phyloP scores from a whole-genome alignment of 169 alveolate species.

The Cryptosporidium ryanae region DNA sequence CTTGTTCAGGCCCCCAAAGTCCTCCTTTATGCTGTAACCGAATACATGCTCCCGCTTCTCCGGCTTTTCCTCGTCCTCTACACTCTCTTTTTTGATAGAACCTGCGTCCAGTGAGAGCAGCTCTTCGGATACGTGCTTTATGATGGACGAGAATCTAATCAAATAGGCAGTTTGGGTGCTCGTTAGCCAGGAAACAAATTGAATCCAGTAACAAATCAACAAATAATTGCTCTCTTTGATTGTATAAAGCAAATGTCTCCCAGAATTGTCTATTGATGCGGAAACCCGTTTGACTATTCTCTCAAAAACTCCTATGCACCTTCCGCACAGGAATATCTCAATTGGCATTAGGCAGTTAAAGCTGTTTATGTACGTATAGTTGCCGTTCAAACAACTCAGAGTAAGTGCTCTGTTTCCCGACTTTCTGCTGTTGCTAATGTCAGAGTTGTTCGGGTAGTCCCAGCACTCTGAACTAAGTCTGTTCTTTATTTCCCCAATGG shows the following conservation, averaged over 20 bases:
- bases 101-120: neutral
- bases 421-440: neutral
- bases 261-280: slow-evolving; percentile 16
- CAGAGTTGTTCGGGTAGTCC: slow-evolving; percentile 48
- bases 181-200: slow-evolving; percentile 53
- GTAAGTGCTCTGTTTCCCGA: neutral
- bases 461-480: slow-evolving; percentile 31
- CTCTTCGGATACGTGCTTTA: slow-evolving; percentile 9
- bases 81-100: neutral
- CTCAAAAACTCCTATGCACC: slow-evolving; percentile 21
- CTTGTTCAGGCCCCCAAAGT: too few relatives aligned
- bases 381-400: neutral
- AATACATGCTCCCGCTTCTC: too few relatives aligned
- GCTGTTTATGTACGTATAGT: slow-evolving; percentile 38
- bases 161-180: neutral
- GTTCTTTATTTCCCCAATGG: slow-evolving; percentile 19
- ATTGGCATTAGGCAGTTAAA: slow-evolving; percentile 43
- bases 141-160: slow-evolving; percentile 21
- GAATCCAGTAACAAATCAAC: slow-evolving; percentile 39
- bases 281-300: slow-evolving; percentile 7
- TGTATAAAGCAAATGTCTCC: neutral
- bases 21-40: too few relatives aligned
- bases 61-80: too few relatives aligned
- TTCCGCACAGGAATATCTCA: slow-evolving; percentile 29
- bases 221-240: neutral